Evolutionary conservation across 768 basidiomycete genomes (phyloP), one percentile per base, ranked within the genome.

Genomic region (Psilocybe cubensis): DNA sequence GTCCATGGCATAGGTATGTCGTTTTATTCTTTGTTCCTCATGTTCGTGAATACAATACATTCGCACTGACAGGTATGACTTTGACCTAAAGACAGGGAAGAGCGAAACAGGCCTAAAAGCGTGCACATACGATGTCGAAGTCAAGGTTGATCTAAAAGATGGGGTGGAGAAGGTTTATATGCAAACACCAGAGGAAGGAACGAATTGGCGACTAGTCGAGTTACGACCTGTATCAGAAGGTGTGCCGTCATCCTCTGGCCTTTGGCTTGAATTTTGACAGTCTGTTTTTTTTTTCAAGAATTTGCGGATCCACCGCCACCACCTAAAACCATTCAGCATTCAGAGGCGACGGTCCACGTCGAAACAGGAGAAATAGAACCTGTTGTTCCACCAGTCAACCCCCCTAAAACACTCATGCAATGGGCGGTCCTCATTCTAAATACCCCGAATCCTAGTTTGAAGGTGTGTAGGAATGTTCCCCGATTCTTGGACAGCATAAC

Each of bases 361-460:
- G 14, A 42, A 29, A 43, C 61, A 28, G 63, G 63, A 20, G 52
- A 70, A 18, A 67, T 69, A 18, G 83, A 85, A 59, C 78, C 79
- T 4, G 63, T 89, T 3, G 78, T 87, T 2, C 87, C 87, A 1
- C 25, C 58, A 1, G 62, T 70, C 0, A 68, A 80, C 46, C 66
- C 83, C 0, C 90, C 90, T 4, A 82, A 72, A n/a, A 88, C 88
- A 0, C 76, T 92, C 11, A 84, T 91, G 67, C 81, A 90, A 66
- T 92, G 87, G 85, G 89, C 89, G 1, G 88, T 90, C 4, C 73
- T 91, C 6, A 89, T 94, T 48, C 76, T 94, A 24, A 88, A 90
- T 62, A 92, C 92, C 0, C 70, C 89, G 1, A 77, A 88, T 68
- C 89, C 91, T 3, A 77, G 76, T 2, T 69, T 87, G 6, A 91